Conservation (phyloP, 148 eudicot genomes). For the Agrostemma githago region DNA sequence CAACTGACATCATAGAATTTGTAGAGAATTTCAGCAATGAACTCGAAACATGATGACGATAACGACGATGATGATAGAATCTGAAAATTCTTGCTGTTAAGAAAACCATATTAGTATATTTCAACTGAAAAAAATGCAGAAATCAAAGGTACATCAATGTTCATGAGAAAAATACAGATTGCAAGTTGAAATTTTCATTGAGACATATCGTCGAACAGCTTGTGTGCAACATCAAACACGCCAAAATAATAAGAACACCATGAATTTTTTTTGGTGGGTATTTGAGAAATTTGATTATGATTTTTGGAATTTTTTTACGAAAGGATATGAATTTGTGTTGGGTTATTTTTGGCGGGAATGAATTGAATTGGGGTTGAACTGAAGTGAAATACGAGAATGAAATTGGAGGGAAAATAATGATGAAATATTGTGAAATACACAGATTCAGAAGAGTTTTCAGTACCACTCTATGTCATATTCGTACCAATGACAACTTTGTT, state of each 20-base stretch:
- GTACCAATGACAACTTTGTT: too few relatives aligned
- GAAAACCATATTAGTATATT: constrained; percentile 10
- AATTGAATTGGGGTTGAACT: too few relatives aligned
- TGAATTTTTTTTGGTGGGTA: too few relatives aligned
- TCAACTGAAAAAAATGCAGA: neutral
- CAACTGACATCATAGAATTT: constrained; percentile 24
- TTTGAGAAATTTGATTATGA: too few relatives aligned
- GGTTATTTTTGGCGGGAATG: too few relatives aligned
- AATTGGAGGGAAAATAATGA: too few relatives aligned
- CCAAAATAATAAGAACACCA: neutral
- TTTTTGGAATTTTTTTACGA: too few relatives aligned
- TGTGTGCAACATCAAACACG: neutral
- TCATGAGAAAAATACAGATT: neutral
- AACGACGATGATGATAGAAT: neutral
- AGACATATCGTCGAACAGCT: constrained; percentile 25
- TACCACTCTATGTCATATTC: too few relatives aligned
- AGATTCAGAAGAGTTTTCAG: too few relatives aligned
- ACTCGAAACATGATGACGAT: neutral
- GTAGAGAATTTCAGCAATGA: constrained; percentile 22
- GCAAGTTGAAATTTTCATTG: neutral
- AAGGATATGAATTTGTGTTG: too few relatives aligned
- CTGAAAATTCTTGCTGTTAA: constrained; percentile 9
- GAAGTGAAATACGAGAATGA: too few relatives aligned
- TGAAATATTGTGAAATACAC: too few relatives aligned
- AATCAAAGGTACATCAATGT: neutral